A percentile compares a stretch with the other conserved stretches of the same genome.
These are phyloP conservation scores for Salix koriyanagi DNA, from an alignment of 345 rosid genomes.

Conservation along the genomic window DNA sequence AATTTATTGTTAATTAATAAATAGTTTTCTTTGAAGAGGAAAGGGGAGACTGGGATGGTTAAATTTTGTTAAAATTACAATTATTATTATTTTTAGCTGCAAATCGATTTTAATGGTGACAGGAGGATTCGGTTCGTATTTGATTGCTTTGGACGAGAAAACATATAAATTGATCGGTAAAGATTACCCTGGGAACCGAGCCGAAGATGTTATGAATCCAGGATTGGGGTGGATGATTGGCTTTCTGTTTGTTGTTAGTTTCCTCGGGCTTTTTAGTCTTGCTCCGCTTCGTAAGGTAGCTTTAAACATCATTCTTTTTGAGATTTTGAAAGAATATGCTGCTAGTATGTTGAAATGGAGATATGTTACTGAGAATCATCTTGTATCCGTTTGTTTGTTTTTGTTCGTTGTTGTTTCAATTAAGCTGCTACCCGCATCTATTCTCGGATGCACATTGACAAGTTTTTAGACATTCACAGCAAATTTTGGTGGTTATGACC, in stretches of 20 bases:
- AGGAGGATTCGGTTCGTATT: conserved; percentile 90
- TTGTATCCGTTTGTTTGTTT: no score
- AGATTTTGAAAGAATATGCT: no score
- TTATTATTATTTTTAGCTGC: neutral
- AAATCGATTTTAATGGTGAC: neutral
- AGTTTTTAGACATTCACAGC: neutral
- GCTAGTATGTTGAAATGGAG: no score
- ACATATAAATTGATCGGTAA: conserved; percentile 78
- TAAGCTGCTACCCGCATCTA: no score
- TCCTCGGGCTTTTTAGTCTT: conserved; percentile 84
- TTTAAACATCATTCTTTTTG: neutral
- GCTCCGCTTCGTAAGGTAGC: conserved; percentile 85
- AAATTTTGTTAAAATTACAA: neutral
- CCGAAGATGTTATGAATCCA: conserved; percentile 65
- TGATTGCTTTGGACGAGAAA: conserved; percentile 83
- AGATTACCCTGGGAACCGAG: conserved; percentile 79
- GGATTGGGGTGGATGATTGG: conserved; percentile 92
- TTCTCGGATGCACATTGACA: no score
- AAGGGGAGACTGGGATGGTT: neutral
- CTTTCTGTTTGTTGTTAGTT: conserved; percentile 78
- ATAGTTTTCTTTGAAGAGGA: neutral
- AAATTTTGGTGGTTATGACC: neutral
- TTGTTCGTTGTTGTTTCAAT: no score
- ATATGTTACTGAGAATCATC: no score
- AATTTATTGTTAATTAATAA: neutral